phyloP scores from a whole-genome alignment of 73 alveolate species.

The Blepharisma stoltei region DNA sequence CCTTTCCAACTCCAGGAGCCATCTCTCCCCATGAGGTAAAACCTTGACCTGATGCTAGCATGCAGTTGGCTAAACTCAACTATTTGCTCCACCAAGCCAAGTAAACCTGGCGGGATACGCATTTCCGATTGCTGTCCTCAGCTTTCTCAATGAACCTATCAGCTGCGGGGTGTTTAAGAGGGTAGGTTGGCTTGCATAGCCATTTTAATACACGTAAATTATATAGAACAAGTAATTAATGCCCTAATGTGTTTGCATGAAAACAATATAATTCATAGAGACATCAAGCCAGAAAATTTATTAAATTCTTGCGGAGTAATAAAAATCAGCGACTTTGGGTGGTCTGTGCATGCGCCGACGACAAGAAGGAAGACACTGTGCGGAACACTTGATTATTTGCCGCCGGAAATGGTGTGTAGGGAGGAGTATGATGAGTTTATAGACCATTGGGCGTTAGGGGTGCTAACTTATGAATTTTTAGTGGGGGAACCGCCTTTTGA shows the following conservation, averaged over 20 bases:
- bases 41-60: no score
- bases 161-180: no score
- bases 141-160: no score
- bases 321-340: constrained; percentile 96
- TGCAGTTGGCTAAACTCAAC: no score
- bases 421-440: constrained; percentile 83
- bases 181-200: no score
- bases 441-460: constrained; percentile 97
- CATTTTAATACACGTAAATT: no score
- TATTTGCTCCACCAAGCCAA: no score
- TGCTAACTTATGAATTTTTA: constrained; percentile 88
- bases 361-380: constrained; percentile 83
- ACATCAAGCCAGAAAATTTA: constrained; percentile 94
- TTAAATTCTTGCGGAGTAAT: constrained; percentile 73
- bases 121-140: no score
- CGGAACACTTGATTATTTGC: constrained; percentile 95
- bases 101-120: no score
- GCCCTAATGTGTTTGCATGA: constrained; percentile 80
- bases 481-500: constrained; percentile 93
- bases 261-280: constrained; percentile 87
- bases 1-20: no score
- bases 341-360: constrained; percentile 80
- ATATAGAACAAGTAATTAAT: constrained; percentile 64
- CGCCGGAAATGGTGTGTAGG: constrained; percentile 95
- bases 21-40: no score